phyloP scores from a whole-genome alignment of 192 early-diverging fungal genomes.

The Endogone sp. region DNA sequence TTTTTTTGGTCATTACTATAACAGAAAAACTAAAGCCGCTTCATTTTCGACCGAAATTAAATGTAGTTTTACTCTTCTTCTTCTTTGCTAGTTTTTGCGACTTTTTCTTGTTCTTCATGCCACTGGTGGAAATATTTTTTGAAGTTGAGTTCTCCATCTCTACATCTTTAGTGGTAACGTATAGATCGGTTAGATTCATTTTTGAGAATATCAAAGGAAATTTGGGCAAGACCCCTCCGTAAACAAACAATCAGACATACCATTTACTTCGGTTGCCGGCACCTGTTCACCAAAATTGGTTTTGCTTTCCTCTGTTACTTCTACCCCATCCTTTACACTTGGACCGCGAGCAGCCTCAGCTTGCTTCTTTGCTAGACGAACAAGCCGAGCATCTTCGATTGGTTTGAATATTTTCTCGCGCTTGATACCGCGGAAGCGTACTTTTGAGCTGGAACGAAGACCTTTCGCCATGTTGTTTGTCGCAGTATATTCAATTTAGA shows the following conservation, averaged over 20 bases:
- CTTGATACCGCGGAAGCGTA: constrained; percentile 30
- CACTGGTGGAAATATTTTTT: constrained; percentile 49
- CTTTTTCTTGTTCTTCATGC: constrained; percentile 23
- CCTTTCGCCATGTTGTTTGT: neutral
- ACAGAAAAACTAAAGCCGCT: too few relatives aligned
- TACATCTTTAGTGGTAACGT: neutral
- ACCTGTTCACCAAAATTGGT: constrained; percentile 15
- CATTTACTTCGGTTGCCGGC: too few relatives aligned
- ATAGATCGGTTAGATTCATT: constrained; percentile 29
- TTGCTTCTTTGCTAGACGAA: constrained; percentile 35
- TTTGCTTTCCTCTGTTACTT: constrained; percentile 6
- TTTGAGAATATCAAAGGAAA: too few relatives aligned
- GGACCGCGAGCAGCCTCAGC: constrained; percentile 19
- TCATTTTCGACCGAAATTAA: neutral
- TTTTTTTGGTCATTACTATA: too few relatives aligned
- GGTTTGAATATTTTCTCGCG: constrained; percentile 49
- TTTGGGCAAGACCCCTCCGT: too few relatives aligned
- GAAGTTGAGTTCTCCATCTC: constrained; percentile 9
- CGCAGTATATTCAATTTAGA: neutral
- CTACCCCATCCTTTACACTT: constrained; percentile 13
- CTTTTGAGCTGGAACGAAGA: neutral
- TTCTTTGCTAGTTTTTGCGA: constrained; percentile 17
- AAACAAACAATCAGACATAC: too few relatives aligned
- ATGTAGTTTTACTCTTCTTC: constrained; percentile 15
- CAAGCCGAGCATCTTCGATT: constrained; percentile 47